phyloP scores from a whole-genome alignment of 495 filamentous ascomycete genomes.

The Symbiotaphrina buchneri region DNA sequence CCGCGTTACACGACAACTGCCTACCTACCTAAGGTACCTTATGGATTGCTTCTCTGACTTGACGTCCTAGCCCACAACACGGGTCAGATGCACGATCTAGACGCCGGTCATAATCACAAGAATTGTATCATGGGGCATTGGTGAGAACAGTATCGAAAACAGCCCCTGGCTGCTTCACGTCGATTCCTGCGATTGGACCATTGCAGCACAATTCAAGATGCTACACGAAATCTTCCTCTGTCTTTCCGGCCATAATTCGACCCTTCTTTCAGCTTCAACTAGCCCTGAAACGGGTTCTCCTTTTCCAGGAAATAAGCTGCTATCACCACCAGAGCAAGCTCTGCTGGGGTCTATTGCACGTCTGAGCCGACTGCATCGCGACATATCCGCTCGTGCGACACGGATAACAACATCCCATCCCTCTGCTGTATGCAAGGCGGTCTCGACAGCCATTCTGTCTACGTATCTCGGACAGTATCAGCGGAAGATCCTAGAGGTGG shows the following conservation, averaged over 20 bases:
- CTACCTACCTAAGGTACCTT: no score
- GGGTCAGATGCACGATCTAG: no score
- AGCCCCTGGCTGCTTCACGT: no score
- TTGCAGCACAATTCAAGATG: conserved; percentile 29
- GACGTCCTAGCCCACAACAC: no score
- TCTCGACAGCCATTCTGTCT: conserved; percentile 57
- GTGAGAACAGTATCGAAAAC: no score
- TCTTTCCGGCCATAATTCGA: conserved; percentile 79
- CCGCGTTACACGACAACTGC: no score
- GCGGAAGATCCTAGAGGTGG: conserved; percentile 61
- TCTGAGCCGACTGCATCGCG: conserved; percentile 53
- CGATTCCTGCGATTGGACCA: no score
- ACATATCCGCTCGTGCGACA: conserved; percentile 35
- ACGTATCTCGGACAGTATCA: conserved; percentile 61
- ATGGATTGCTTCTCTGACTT: no score
- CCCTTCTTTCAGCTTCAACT: conserved; percentile 35
- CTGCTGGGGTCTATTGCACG: conserved; percentile 55
- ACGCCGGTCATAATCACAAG: no score
- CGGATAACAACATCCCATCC: conserved; percentile 43
- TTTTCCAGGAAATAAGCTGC: no score
- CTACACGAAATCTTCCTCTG: conserved; percentile 93
- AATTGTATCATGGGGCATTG: no score
- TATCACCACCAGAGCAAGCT: conserved; percentile 61
- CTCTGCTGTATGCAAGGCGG: conserved; percentile 66
- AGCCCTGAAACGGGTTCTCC: conserved; percentile 17